These are phyloP conservation scores for Chalciporus sphaerocephalus DNA, from an alignment of 768 basidiomycete genomes.

Conservation along the genomic window DNA sequence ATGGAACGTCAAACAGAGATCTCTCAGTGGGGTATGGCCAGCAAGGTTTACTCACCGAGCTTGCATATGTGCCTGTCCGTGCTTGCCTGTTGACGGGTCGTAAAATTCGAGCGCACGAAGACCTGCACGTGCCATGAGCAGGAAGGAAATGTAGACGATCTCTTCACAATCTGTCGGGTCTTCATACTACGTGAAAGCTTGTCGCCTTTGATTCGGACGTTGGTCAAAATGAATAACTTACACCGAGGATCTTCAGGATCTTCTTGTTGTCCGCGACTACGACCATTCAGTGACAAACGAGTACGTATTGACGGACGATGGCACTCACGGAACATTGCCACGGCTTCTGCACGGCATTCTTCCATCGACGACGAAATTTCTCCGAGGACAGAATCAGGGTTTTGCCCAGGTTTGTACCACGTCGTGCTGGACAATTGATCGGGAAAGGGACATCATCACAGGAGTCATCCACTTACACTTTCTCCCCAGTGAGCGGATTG, in stretches of 20 bases:
- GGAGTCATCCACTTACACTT: slow-evolving; percentile 48
- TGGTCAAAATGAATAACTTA: slow-evolving; percentile 30
- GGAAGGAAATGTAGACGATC: slow-evolving; percentile 75
- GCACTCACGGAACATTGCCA: slow-evolving; percentile 69
- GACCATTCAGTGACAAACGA: not conserved
- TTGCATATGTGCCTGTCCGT: slow-evolving; percentile 90
- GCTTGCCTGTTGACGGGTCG: slow-evolving; percentile 75
- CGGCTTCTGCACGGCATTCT: slow-evolving; percentile 89
- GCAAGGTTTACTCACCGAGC: slow-evolving; percentile 55
- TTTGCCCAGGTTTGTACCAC: slow-evolving; percentile 89
- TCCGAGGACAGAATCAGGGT: slow-evolving; percentile 75
- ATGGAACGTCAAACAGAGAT: no score
- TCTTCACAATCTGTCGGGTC: slow-evolving; percentile 67
- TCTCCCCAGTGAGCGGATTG: slow-evolving; percentile 76
- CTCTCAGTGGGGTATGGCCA: no score
- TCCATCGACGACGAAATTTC: slow-evolving; percentile 90
- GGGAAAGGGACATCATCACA: not conserved
- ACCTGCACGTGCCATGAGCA: slow-evolving; percentile 83
- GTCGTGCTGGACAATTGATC: slow-evolving; percentile 45
- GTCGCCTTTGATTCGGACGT: not conserved
- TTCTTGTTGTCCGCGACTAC: slow-evolving; percentile 69
- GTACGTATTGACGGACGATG: not conserved
- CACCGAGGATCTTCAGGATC: slow-evolving; percentile 79
- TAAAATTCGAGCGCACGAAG: slow-evolving; percentile 78
- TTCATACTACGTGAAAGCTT: slow-evolving; percentile 46